Evolutionary conservation across 2,329 filamentous ascomycete genomes (phyloP).

Genomic region (Ceratocystis papillata): DNA sequence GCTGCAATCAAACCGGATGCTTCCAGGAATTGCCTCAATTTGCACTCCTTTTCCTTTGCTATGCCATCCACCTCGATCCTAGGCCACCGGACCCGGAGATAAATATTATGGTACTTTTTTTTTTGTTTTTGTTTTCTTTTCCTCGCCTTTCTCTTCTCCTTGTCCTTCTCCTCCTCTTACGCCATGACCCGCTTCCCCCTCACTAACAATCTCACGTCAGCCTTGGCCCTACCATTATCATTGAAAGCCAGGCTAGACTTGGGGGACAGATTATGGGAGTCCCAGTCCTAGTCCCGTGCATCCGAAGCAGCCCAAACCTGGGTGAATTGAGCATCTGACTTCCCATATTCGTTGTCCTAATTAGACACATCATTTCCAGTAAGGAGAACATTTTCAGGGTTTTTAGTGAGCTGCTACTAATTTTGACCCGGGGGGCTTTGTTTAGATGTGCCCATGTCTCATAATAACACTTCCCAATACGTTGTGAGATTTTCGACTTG

Average conservation of each 20-base stretch:
- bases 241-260: background rate
- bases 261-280: background rate
- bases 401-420: background rate
- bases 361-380: constrained; percentile 8
- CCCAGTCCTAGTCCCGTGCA: constrained; percentile 3
- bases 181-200: background rate
- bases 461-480: constrained; percentile 8
- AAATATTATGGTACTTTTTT: background rate
- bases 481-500: background rate
- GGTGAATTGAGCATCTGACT: background rate
- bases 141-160: background rate
- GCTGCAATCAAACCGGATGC: constrained; percentile 8
- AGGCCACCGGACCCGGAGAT: background rate
- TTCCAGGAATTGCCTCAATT: constrained; percentile 1
- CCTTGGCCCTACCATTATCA: constrained; percentile 1
- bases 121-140: background rate
- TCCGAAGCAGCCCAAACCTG: background rate
- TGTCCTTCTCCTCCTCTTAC: background rate
- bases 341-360: background rate
- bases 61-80: background rate
- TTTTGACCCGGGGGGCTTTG: constrained; percentile 12
- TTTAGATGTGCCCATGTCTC: constrained; percentile 3
- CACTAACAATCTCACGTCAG: constrained; percentile 1
- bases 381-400: constrained; percentile 6
- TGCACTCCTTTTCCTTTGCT: background rate